These are phyloP conservation scores for Amaranthus tricolor DNA, from an alignment of 179 eudicot genomes.

Conservation along the genomic window DNA sequence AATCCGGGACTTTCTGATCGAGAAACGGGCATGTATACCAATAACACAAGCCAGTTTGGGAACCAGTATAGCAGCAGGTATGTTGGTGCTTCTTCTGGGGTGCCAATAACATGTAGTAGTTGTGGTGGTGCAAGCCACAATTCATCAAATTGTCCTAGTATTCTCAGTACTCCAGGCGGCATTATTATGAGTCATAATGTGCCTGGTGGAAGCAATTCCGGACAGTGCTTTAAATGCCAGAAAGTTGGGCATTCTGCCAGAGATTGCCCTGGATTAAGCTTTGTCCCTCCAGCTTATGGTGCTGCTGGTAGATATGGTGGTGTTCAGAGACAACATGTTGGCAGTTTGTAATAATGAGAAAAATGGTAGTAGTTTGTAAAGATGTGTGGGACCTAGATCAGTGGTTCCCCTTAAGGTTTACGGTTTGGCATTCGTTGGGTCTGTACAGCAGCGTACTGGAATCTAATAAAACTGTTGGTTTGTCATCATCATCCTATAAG, in stretches of 20 bases:
- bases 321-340: conserved; percentile 51
- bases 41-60: conserved; percentile 38
- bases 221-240: conserved; percentile 62
- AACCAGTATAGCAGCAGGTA: conserved; percentile 48
- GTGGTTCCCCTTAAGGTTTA: conserved; percentile 3
- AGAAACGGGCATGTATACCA: conserved; percentile 30
- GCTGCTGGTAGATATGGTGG: conserved; percentile 51
- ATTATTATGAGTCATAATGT: conserved; percentile 20
- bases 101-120: conserved; percentile 47
- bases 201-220: conserved; percentile 29
- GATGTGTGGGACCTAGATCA: neutral
- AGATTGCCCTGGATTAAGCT: conserved; percentile 52
- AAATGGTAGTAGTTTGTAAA: conserved; percentile 18
- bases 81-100: conserved; percentile 29
- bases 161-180: conserved; percentile 39
- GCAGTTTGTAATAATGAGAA: conserved; percentile 34
- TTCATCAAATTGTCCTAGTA: conserved; percentile 58
- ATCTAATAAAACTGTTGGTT: conserved; percentile 18
- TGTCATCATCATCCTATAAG: neutral
- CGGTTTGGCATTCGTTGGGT: neutral
- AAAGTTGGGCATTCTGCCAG: conserved; percentile 64
- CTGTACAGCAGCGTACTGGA: conserved; percentile 14
- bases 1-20: conserved; percentile 22
- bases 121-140: conserved; percentile 70
- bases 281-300: conserved; percentile 63